Base-by-base conservation (phyloP, 768 basidiomycete species). In the Russula olivacea region DNA sequence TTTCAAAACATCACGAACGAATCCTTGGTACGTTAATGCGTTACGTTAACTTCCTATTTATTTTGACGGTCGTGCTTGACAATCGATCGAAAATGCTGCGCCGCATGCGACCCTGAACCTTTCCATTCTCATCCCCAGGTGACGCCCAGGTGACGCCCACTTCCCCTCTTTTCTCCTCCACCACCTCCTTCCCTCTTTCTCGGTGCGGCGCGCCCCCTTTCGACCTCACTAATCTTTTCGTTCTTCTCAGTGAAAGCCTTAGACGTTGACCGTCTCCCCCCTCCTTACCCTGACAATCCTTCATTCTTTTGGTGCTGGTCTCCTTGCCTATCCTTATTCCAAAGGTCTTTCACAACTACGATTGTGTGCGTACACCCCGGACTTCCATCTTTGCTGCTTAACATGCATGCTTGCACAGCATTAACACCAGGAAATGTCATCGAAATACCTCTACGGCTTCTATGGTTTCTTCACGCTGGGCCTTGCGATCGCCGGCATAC, bases 381-480 rank as follows among this genome's bases (percentile, higher is more conserved):
- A 40, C 19, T 49, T 23, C 19, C 58, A 8, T 45, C 21, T 3
- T 19, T 30, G 6, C 53, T 17, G 14, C 15, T 23, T 25, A 28
- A 55, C 50, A 11, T 7, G 7, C 36, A 21, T 11, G 4, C 5
- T 21, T 9, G 19, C 21, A 47, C 59, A 30, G 47, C 47, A 11
- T 25, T 43, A 19, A 25, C 50, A 19, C 49, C n/a, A 40, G 0
- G 72, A 64, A 67, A 93, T 92, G 91, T 80, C 86, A 70, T 90
- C 91, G 66, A 85, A 78, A 70, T 81, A 74, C 69, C 77, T 93
- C 64, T 81, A 88, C 76, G 82, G 79, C 54, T 79, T 82, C 63
- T 95, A 91, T 88, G 82, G 78, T 28, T 81, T 84, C 72, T 78
- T 93, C 66, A 88, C 87, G 75, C 61, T 87, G 58, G 79, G 78